Evolutionary conservation across 257 asterid genomes (phyloP), one percentile per base, ranked within the genome.

Genomic region (Solanum tarapatanum): DNA sequence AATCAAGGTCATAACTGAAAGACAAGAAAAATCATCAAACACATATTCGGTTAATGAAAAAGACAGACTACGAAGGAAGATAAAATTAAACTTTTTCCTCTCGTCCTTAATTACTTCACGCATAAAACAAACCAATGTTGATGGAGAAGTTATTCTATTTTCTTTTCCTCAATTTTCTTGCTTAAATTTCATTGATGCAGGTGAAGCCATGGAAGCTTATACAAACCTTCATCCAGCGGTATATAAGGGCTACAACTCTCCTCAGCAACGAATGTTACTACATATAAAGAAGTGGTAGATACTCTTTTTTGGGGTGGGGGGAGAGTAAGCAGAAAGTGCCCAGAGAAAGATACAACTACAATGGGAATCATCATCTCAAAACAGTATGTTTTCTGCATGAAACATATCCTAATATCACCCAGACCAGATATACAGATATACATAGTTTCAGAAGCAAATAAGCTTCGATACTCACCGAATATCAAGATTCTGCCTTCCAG

Each of bases 1-100:
- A 91, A 92, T 92, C 87, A 77, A 97, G 87, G 89, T 94, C 98
- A 86, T 92, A 91, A 90, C 99, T 97, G 89, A 93, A 91, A 55
- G 39, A 86, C 84, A 86, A 73, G 76, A 26, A 86, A 48, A 24
- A 76, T 33, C 41, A 76, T 26, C 32, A 75, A 58, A 60, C 60
- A 82, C 14, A 86, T 24, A 24, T 60, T 70, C 26, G 6, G 69
- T 17, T 28, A 45, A 82, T 30, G 43, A 6, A 82, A 82, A 45
- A 5, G 28, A 45, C 26, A 48, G 68, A 45, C 68, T 26, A 45
- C 3, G 11, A 80, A 28, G 85, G 21, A 82, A 28, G 85, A 48
- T 6, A 66, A 82, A 82, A 79, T 79, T 60, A 43, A 43, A 79
- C 37, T 79, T 36, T 43, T 76, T 43, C 26, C 84, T 43, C 84